Conservation (phyloP, 148 eudicot genomes). For the Silene uniflora region DNA sequence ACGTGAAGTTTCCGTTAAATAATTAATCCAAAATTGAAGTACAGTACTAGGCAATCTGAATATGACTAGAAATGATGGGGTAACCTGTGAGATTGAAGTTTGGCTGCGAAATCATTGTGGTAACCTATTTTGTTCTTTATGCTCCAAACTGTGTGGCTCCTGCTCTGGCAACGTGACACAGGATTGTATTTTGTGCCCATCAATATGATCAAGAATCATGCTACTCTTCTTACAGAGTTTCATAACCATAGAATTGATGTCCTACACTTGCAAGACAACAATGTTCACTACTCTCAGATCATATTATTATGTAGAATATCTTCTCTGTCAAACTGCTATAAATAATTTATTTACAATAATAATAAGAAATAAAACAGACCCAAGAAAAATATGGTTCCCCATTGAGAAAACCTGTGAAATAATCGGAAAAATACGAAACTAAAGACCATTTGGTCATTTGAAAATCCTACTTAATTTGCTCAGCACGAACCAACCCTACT, state of each 20-base stretch:
- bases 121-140: constrained; percentile 3
- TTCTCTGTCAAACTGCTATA: not conserved
- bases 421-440: not conserved
- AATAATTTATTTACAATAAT: not conserved
- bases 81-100: too few species aligned
- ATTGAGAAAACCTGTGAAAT: not conserved
- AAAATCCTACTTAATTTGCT: not conserved
- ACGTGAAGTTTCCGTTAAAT: too few species aligned
- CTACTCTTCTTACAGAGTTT: too few species aligned
- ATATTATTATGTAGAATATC: not conserved
- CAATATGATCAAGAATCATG: too few species aligned
- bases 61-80: too few species aligned
- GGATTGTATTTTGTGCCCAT: not conserved
- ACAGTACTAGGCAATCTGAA: too few species aligned
- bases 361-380: not conserved
- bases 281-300: not conserved
- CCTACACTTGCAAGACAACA: not conserved
- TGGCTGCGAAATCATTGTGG: too few species aligned
- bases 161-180: constrained; percentile 1
- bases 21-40: too few species aligned
- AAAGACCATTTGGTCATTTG: not conserved
- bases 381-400: not conserved
- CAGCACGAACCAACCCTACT: too few species aligned
- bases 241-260: too few species aligned
- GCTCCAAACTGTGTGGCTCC: constrained; percentile 11